phyloP scores from a whole-genome alignment of 805 yeast species.

The Candida railenensis region DNA sequence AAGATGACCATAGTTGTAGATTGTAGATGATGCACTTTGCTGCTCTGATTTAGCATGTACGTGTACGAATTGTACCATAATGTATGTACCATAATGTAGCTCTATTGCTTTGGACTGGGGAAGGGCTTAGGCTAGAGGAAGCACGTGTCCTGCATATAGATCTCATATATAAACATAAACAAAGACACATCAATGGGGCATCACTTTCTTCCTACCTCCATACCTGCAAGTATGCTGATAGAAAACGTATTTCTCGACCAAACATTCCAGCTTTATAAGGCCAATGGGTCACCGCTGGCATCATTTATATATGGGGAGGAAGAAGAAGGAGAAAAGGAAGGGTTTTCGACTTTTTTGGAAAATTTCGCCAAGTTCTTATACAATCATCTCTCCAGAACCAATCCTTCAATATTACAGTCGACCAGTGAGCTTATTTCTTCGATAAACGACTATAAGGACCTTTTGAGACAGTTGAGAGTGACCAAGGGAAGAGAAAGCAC shows the following conservation, averaged over 20 bases:
- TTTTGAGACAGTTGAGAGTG: slow-evolving; percentile 10
- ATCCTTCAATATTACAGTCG: slow-evolving; percentile 7
- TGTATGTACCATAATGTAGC: no score
- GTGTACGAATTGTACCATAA: no score
- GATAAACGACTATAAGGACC: slow-evolving; percentile 5
- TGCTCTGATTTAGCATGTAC: no score
- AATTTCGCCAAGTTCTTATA: slow-evolving; percentile 12
- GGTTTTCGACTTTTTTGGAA: slow-evolving; percentile 5
- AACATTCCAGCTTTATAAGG: slow-evolving; percentile 16
- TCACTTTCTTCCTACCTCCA: neutral
- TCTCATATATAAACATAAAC: slow-evolving; percentile 4
- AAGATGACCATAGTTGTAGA: neutral
- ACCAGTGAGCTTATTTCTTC: slow-evolving; percentile 9
- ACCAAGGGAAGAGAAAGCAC: neutral
- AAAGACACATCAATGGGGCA: neutral
- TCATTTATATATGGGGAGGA: neutral
- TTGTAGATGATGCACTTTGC: neutral
- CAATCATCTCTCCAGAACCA: slow-evolving; percentile 6
- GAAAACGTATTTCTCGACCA: slow-evolving; percentile 13
- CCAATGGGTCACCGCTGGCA: slow-evolving; percentile 10
- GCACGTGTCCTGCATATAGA: slow-evolving; percentile 3
- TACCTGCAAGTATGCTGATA: neutral
- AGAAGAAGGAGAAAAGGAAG: neutral
- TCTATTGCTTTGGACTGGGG: neutral
- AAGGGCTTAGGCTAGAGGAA: neutral